These are phyloP conservation scores for Colletotrichum cordylinicola DNA, from an alignment of 2,329 filamentous ascomycete species.

Conservation along the genomic window DNA sequence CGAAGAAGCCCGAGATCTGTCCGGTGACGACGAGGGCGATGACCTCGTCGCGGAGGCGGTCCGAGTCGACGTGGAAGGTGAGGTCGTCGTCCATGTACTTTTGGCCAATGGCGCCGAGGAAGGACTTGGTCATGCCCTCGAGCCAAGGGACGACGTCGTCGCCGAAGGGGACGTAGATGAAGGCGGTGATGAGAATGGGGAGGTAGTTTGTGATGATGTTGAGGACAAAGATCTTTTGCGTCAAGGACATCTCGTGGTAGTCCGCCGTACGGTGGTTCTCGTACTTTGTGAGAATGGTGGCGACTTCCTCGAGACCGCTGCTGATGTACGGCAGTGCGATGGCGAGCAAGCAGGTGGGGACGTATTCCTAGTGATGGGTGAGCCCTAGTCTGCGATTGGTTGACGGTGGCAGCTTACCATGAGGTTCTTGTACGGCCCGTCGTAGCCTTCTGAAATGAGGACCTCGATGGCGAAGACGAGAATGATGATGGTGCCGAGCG, in stretches of 20 bases:
- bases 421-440: slow-evolving; percentile 70
- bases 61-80: slow-evolving; percentile 69
- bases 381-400: not conserved
- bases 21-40: slow-evolving; percentile 79
- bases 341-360: slow-evolving; percentile 75
- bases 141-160: slow-evolving; percentile 71
- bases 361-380: slow-evolving; percentile 60
- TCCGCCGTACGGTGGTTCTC: slow-evolving; percentile 80
- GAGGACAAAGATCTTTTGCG: slow-evolving; percentile 77
- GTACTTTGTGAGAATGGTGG: slow-evolving; percentile 68
- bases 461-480: slow-evolving; percentile 77
- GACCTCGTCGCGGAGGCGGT: slow-evolving; percentile 72
- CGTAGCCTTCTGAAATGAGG: slow-evolving; percentile 76
- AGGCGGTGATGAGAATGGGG: slow-evolving; percentile 77
- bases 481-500: slow-evolving; percentile 71
- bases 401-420: slow-evolving; percentile 52
- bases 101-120: slow-evolving; percentile 47
- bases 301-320: slow-evolving; percentile 66
- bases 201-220: slow-evolving; percentile 84
- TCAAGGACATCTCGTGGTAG: slow-evolving; percentile 71
- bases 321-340: slow-evolving; percentile 70
- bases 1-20: slow-evolving; percentile 73
- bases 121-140: slow-evolving; percentile 61
- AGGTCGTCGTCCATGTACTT: slow-evolving; percentile 52
- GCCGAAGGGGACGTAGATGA: slow-evolving; percentile 80